phyloP scores from a whole-genome alignment of 2,329 filamentous ascomycete genomes.

The Chrysoporthe deuterocubensis region DNA sequence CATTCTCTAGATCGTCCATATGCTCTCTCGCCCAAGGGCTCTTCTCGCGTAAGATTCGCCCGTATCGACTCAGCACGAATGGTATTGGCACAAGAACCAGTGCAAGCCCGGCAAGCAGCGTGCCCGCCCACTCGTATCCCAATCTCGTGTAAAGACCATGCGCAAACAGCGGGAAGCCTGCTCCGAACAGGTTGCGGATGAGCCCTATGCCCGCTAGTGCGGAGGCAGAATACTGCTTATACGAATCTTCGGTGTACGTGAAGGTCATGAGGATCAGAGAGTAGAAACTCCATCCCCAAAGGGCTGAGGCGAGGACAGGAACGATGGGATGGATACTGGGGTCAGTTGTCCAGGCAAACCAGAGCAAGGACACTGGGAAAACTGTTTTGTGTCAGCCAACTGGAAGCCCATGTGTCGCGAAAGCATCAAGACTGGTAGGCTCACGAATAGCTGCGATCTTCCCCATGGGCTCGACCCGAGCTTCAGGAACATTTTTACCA shows the following conservation, averaged over 20 bases:
- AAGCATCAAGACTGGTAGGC: conserved; percentile 22
- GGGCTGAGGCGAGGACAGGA: conserved; percentile 51
- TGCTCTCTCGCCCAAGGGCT: conserved; percentile 37
- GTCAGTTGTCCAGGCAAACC: conserved; percentile 42
- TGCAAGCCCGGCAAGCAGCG: conserved; percentile 40
- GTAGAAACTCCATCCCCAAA: conserved; percentile 56
- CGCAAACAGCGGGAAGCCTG: conserved; percentile 44
- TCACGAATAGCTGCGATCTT: conserved; percentile 43
- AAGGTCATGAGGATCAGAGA: conserved; percentile 54
- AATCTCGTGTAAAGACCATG: conserved; percentile 39
- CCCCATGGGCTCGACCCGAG: conserved; percentile 42
- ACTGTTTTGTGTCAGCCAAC: conserved; percentile 22
- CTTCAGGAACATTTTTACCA: conserved; percentile 45
- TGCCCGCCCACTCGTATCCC: conserved; percentile 43
- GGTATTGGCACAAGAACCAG: conserved; percentile 41
- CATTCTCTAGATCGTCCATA: conserved; percentile 30
- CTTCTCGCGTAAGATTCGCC: conserved; percentile 32
- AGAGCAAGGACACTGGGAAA: conserved; percentile 40
- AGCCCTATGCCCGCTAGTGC: conserved; percentile 47
- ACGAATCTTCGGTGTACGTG: conserved; percentile 53
- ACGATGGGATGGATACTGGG: conserved; percentile 45
- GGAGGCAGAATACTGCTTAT: conserved; percentile 47
- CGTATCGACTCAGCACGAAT: conserved; percentile 35
- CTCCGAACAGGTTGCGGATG: conserved; percentile 44
- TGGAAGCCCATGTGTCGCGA: neutral